These are phyloP conservation scores for Ascochyta pisi DNA, from an alignment of 2,329 filamentous ascomycete genomes.

Conservation along the genomic window DNA sequence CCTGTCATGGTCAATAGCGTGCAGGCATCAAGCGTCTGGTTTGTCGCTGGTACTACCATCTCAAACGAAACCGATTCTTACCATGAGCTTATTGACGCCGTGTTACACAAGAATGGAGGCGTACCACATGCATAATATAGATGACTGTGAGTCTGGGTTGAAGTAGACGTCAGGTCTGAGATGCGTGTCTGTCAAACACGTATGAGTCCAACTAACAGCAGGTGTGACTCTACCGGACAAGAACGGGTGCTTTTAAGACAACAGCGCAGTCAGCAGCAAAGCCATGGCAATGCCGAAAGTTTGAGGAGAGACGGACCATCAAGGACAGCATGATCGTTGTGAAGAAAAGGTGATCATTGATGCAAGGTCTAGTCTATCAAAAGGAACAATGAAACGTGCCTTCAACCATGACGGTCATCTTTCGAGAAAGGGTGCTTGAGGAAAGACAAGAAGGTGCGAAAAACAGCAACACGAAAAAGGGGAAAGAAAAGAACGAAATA, in stretches of 20 bases:
- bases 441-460: neutral
- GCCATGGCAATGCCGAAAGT: neutral
- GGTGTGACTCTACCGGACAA: neutral
- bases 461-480: neutral
- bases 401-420: neutral
- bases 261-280: neutral
- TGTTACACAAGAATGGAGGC: too few species aligned
- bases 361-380: neutral
- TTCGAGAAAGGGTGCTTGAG: neutral
- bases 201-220: too few species aligned
- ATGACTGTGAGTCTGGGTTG: too few species aligned
- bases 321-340: neutral
- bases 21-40: neutral
- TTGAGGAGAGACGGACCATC: neutral
- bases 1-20: neutral
- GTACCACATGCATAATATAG: too few species aligned
- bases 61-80: neutral
- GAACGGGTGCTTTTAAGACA: neutral
- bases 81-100: neutral
- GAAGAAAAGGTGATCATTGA: neutral
- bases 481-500: neutral
- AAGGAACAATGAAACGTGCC: neutral
- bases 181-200: too few species aligned
- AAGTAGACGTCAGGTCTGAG: too few species aligned
- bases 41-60: neutral